Percentiles rank a stretch among this genome's conserved stretches.
These are phyloP conservation scores for Phylloporus scabripes DNA, from an alignment of 768 basidiomycete species.

Conservation along the genomic window DNA sequence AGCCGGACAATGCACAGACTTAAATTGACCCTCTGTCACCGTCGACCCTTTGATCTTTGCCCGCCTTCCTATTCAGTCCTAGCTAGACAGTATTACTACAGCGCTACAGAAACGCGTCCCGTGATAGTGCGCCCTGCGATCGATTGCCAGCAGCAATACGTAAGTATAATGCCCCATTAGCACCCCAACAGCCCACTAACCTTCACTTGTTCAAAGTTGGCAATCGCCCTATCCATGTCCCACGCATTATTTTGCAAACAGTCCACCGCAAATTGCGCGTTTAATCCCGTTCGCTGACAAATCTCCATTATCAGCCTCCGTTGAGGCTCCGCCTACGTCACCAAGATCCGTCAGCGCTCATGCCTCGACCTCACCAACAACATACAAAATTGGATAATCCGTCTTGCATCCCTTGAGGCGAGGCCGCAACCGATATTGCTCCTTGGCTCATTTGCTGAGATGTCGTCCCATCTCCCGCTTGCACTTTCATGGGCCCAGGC, in stretches of 20 bases:
- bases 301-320: constrained; percentile 66
- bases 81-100: background rate
- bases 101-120: constrained; percentile 51
- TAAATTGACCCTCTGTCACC: background rate
- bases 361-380: constrained; percentile 17
- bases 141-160: constrained; percentile 17
- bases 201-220: constrained; percentile 87
- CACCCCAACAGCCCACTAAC: constrained; percentile 36
- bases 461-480: constrained; percentile 39
- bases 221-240: constrained; percentile 73
- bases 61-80: constrained; percentile 13
- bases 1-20: constrained; percentile 8
- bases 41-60: background rate
- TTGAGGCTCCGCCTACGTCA: constrained; percentile 59
- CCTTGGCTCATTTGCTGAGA: constrained; percentile 17
- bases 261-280: constrained; percentile 72
- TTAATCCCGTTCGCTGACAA: constrained; percentile 70
- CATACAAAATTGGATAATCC: constrained; percentile 54
- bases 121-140: constrained; percentile 42
- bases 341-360: constrained; percentile 8
- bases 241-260: constrained; percentile 83
- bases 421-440: constrained; percentile 30
- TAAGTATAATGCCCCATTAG: constrained; percentile 18
- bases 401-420: constrained; percentile 40
- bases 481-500: constrained; percentile 68